Evolutionary conservation across 192 early-diverging fungal species (phyloP).

Genomic region (Rhizophagus prolifer): DNA sequence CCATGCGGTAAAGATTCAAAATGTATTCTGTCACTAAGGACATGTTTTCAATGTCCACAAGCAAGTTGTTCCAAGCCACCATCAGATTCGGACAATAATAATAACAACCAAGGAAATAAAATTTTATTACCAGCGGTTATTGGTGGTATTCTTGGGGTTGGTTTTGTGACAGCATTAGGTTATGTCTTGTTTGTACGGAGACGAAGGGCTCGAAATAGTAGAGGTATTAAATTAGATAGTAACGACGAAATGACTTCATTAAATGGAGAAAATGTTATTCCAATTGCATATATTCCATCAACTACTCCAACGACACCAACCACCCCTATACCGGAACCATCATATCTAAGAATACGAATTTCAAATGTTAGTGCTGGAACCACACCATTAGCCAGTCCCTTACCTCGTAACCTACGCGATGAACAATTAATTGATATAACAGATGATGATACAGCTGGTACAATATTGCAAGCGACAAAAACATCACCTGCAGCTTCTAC

Average conservation of each 20-base stretch:
- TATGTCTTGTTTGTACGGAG: background rate
- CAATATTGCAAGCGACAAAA: slow-evolving; percentile 22
- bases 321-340: background rate
- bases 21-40: background rate
- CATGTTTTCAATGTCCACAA: slow-evolving; percentile 5
- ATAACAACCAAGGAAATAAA: background rate
- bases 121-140: slow-evolving; percentile 20
- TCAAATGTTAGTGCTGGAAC: slow-evolving; percentile 14
- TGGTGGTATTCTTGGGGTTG: slow-evolving; percentile 12
- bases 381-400: slow-evolving; percentile 24
- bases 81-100: background rate
- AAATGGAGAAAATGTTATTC: slow-evolving; percentile 25
- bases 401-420: background rate
- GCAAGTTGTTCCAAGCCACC: background rate
- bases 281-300: slow-evolving; percentile 29
- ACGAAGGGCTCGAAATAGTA: background rate
- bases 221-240: background rate
- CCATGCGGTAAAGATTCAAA: background rate
- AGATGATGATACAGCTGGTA: slow-evolving; percentile 7
- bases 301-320: background rate
- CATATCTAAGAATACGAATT: background rate
- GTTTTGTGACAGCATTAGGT: background rate
- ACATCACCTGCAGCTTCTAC: background rate
- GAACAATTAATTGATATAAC: background rate
- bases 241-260: background rate